These are phyloP conservation scores for Colletotrichum australisinense DNA, from an alignment of 2,329 filamentous ascomycete genomes.

Conservation along the genomic window DNA sequence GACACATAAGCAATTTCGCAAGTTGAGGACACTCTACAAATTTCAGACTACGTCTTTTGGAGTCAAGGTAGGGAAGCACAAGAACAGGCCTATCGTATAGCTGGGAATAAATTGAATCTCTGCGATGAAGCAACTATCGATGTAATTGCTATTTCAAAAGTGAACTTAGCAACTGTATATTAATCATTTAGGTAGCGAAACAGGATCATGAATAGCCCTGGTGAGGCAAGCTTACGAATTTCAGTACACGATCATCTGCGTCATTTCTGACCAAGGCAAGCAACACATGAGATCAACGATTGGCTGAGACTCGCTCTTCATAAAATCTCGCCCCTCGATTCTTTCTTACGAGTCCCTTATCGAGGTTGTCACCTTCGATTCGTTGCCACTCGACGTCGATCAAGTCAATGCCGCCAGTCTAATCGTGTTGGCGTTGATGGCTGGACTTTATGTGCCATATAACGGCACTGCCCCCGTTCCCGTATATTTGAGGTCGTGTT, in stretches of 20 bases:
- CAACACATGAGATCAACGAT: neutral
- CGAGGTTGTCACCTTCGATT: slow-evolving; percentile 38
- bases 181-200: neutral
- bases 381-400: slow-evolving; percentile 47
- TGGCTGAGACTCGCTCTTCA: slow-evolving; percentile 42
- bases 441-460: slow-evolving; percentile 42
- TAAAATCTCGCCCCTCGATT: slow-evolving; percentile 45
- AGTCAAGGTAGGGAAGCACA: neutral
- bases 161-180: neutral
- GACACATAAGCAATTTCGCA: neutral
- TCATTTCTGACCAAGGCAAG: neutral
- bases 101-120: neutral
- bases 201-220: neutral
- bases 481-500: slow-evolving; percentile 8
- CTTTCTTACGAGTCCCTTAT: slow-evolving; percentile 42
- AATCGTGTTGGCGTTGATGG: neutral
- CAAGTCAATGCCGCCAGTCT: slow-evolving; percentile 38
- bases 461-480: slow-evolving; percentile 37
- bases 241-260: neutral
- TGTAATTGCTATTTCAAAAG: neutral
- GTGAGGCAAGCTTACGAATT: neutral
- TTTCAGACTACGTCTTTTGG: neutral
- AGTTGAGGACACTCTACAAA: neutral
- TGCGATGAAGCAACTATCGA: neutral
- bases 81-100: neutral